Evolutionary conservation across 371 early-diverging fungal species (phyloP).

Genomic region (Actinomucor elegans): DNA sequence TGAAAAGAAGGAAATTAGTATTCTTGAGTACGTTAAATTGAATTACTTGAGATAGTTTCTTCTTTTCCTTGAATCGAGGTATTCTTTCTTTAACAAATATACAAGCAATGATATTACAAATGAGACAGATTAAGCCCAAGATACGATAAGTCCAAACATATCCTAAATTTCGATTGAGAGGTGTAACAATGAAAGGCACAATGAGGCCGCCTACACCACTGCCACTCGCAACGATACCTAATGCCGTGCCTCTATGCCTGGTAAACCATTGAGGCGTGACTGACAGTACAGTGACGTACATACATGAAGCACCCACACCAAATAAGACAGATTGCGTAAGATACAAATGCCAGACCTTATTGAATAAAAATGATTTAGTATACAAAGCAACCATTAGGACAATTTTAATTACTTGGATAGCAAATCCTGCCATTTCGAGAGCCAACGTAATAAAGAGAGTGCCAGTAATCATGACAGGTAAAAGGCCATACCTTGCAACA

Average conservation of each 20-base stretch:
- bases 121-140: slow-evolving; percentile 49
- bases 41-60: slow-evolving; percentile 10
- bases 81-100: slow-evolving; percentile 38
- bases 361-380: not conserved
- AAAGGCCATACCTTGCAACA: slow-evolving; percentile 19
- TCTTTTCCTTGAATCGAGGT: slow-evolving; percentile 14
- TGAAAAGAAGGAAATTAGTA: slow-evolving; percentile 22
- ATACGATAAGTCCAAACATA: slow-evolving; percentile 58
- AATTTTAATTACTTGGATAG: slow-evolving; percentile 48
- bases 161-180: slow-evolving; percentile 56
- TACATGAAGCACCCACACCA: slow-evolving; percentile 45
- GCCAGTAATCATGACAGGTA: slow-evolving; percentile 25
- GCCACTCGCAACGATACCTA: slow-evolving; percentile 77
- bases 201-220: slow-evolving; percentile 78
- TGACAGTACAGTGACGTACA: slow-evolving; percentile 25
- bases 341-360: slow-evolving; percentile 45
- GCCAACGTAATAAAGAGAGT: slow-evolving; percentile 22
- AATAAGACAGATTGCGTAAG: slow-evolving; percentile 25
- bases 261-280: slow-evolving; percentile 77
- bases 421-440: slow-evolving; percentile 36
- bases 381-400: too few species aligned
- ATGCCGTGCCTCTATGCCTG: slow-evolving; percentile 64
- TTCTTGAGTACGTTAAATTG: slow-evolving; percentile 13
- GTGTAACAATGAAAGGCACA: slow-evolving; percentile 62
- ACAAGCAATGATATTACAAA: slow-evolving; percentile 6